Base-by-base conservation (phyloP, 768 basidiomycete genomes). In the Pleurotus salmoneostramineus region DNA sequence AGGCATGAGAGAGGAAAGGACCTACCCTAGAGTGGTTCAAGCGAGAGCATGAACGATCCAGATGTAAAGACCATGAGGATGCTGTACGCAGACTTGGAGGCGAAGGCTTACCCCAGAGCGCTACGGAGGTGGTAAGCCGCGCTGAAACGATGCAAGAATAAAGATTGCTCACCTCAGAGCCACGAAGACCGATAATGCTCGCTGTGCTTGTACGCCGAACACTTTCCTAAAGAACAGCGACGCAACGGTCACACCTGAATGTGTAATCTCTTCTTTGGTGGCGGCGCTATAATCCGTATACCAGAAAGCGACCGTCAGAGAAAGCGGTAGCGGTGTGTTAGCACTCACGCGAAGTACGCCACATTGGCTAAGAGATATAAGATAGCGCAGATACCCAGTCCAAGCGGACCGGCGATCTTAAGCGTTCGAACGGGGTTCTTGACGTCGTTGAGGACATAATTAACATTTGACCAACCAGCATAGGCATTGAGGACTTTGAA, bases 391-490 rank as follows among this genome's bases (percentile, higher is more conserved):
- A 84, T 80, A 4, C 77, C 74, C 8, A 85, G 68, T 0, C 83
- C 83, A 15, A 85, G 78, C 0, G 83, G 83, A 2, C 80, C 84
- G 0, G 84, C 83, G 36, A 85, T 83, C 66, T 82, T 83, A 54
- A 87, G 77, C 6, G 84, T 87, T 45, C 81, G 76, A 2, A 84
- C 74, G 0, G 84, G 84, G 61, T 84, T 71, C 60, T 77, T 79
- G 54, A 86, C 82, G 7, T 85, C 82, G 68, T 83, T 84, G 57
- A 85, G 67, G 5, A 85, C 83, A 55, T 82, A 82, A 62, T 83
- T 83, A 27, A 80, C 78, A 46, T 78, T 80, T 2, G 79, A 79
- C 83, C 83, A 84, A 4, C 83, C 83, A 4, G 67, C 63, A 56
- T 72, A 70, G 5, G 71, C 68, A 45, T 70, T 67, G 36, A 85